A percentile compares a stretch with the other conserved stretches of the same genome.
These are phyloP conservation scores for Auricularia sp. DNA, from an alignment of 768 basidiomycete species.

Conservation along the genomic window DNA sequence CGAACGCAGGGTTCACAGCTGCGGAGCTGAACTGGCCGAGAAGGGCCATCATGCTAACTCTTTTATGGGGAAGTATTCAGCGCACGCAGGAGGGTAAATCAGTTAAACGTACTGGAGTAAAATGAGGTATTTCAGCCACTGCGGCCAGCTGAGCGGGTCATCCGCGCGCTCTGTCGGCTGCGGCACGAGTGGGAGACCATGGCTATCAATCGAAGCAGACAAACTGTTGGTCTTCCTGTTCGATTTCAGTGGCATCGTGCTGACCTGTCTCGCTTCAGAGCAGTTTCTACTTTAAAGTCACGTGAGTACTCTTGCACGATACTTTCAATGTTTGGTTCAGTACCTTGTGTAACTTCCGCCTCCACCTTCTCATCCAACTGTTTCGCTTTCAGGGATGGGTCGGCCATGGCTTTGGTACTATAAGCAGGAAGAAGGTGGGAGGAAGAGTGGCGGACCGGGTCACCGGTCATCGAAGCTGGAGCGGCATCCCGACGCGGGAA, in stretches of 20 bases:
- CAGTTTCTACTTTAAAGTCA: not conserved
- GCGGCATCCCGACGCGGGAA: too few relatives aligned
- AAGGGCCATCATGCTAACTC: constrained; percentile 27
- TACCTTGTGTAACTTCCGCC: not conserved
- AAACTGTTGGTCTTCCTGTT: too few relatives aligned
- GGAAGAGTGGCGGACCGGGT: too few relatives aligned
- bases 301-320: not conserved
- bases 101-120: not conserved
- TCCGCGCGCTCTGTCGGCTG: constrained; percentile 30
- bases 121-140: constrained; percentile 5
- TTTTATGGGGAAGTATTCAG: constrained; percentile 15
- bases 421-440: too few relatives aligned
- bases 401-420: too few relatives aligned
- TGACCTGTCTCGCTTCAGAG: not conserved
- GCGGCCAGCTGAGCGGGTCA: constrained; percentile 35
- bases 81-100: constrained; percentile 3
- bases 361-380: not conserved
- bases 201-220: not conserved
- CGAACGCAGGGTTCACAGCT: constrained; percentile 30
- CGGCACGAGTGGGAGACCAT: constrained; percentile 31
- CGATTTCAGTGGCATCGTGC: not conserved
- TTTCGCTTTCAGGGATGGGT: not conserved
- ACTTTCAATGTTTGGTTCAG: not conserved
- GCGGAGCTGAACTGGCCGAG: constrained; percentile 29
- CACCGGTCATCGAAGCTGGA: too few relatives aligned